Evolutionary conservation across 306 rosid genomes (phyloP), one percentile per base, ranked within the genome.

Genomic region (Coriaria nepalensis): DNA sequence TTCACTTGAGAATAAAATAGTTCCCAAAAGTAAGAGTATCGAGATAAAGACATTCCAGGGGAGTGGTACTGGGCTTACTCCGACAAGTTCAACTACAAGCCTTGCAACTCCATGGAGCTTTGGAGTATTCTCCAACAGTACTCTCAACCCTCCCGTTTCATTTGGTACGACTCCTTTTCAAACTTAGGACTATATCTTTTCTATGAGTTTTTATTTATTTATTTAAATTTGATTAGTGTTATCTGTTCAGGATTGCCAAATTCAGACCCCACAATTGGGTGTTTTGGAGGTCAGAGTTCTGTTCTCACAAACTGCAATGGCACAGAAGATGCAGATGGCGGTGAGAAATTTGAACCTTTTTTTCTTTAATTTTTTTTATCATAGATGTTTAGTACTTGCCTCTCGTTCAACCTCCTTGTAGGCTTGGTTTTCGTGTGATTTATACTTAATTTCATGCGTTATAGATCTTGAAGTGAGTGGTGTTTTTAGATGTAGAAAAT

Each of bases 281-380:
- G 71, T 67, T 54, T 64, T 83, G 94, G 82, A 65, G 68, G 53
- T 74, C 85, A 72, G 61, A 74, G 53, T 69, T 64, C 66, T 11
- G 49, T 56, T 66, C 74, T 85, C 9, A 38, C 74, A 54, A 73
- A 75, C 55, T 20, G 9, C 41, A 64, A 43, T 7, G 70, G 78
- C 58, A 62, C 81, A 49, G 69, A 72, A 43, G 79, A 72, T 52
- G 90, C 8, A 8, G 82, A 76, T 67, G 95, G 62, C 49, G 96
- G 96, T 88, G 63, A 81, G 86, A 39, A 14, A 52, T 48, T 45
- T 35, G 15, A 47, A 20, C 52, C 66, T 65, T 40, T 57, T 6
- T 59, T 46, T 8, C 44, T 55, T 7, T 33, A 20, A 20, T 1
- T 1, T 9, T 49, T 34, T 10, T 5, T 15, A 29, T 53, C 33